phyloP scores from a whole-genome alignment of 2,329 filamentous ascomycete genomes.

The Claviceps quebecensis region DNA sequence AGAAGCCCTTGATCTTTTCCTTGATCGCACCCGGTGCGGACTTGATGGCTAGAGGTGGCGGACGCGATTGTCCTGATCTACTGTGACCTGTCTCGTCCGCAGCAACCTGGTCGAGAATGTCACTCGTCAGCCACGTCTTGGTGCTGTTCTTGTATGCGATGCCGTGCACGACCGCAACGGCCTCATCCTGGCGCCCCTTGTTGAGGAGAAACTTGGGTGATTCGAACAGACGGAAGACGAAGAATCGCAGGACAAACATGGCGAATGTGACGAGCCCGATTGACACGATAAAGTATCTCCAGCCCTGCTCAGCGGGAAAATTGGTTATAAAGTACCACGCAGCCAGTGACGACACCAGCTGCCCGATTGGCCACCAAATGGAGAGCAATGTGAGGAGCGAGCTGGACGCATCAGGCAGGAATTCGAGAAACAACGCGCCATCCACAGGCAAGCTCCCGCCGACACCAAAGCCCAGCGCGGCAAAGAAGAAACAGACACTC shows the following conservation, averaged over 20 bases:
- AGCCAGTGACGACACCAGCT: slow-evolving; percentile 56
- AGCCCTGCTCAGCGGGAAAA: slow-evolving; percentile 56
- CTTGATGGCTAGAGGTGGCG: slow-evolving; percentile 3
- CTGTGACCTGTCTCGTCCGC: slow-evolving; percentile 21
- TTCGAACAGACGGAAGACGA: slow-evolving; percentile 69
- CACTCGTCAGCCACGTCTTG: slow-evolving; percentile 64
- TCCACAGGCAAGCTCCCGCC: slow-evolving; percentile 69
- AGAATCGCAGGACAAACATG: slow-evolving; percentile 69
- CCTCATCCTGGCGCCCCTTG: slow-evolving; percentile 61
- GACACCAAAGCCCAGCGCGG: slow-evolving; percentile 51
- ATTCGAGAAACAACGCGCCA: slow-evolving; percentile 71
- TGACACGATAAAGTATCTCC: slow-evolving; percentile 59
- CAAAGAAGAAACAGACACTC: slow-evolving; percentile 44
- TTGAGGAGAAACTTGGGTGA: slow-evolving; percentile 74
- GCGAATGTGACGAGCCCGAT: slow-evolving; percentile 58
- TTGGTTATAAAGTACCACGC: slow-evolving; percentile 66
- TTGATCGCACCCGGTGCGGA: slow-evolving; percentile 30
- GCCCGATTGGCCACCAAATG: slow-evolving; percentile 76
- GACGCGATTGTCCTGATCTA: slow-evolving; percentile 11
- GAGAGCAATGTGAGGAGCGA: slow-evolving; percentile 67
- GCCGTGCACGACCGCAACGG: slow-evolving; percentile 65
- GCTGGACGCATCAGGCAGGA: slow-evolving; percentile 61
- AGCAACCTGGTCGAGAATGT: slow-evolving; percentile 46
- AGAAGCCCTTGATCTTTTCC: slow-evolving; percentile 52
- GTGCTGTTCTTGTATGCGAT: slow-evolving; percentile 58